Percentiles rank a stretch among this genome's conserved stretches.
Conservation (phyloP, 2,329 filamentous ascomycete genomes). For the Epichloe uncinata region DNA sequence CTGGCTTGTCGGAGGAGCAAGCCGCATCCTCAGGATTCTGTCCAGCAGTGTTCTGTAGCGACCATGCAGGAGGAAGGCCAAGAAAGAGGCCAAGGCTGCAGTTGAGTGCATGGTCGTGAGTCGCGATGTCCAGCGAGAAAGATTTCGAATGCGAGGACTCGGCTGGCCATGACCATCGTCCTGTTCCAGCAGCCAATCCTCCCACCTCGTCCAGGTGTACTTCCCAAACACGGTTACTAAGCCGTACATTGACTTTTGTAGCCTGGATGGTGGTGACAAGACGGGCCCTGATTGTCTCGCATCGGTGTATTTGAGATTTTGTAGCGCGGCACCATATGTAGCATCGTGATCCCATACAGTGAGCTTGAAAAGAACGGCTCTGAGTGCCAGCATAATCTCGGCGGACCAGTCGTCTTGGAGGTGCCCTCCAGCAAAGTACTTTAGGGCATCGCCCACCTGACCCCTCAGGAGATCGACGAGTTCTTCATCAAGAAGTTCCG, state of each 20-base stretch:
- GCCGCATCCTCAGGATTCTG: constrained; percentile 66
- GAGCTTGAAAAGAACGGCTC: constrained; percentile 80
- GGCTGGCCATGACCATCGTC: constrained; percentile 62
- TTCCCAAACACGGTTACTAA: constrained; percentile 73
- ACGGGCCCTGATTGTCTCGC: constrained; percentile 53
- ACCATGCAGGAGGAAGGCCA: constrained; percentile 83
- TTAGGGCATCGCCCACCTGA: constrained; percentile 78
- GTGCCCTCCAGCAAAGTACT: constrained; percentile 65
- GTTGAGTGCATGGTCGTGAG: constrained; percentile 65
- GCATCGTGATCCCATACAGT: constrained; percentile 95
- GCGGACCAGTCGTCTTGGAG: constrained; percentile 75
- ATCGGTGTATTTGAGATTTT: constrained; percentile 84
- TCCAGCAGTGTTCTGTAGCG: constrained; percentile 85
- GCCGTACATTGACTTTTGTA: constrained; percentile 78
- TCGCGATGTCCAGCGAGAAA: constrained; percentile 58
- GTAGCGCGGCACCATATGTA: constrained; percentile 83
- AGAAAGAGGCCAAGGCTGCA: constrained; percentile 72
- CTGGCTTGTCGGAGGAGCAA: constrained; percentile 74
- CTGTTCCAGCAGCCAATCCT: constrained; percentile 66
- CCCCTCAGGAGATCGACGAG: constrained; percentile 71
- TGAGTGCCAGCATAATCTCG: constrained; percentile 68
- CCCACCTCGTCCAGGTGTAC: constrained; percentile 88
- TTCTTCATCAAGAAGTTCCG: constrained; percentile 89
- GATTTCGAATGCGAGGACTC: constrained; percentile 33
- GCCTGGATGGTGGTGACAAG: constrained; percentile 56